Base-by-base conservation (phyloP, 306 rosid species). In the Trichosanthes cucumerina region DNA sequence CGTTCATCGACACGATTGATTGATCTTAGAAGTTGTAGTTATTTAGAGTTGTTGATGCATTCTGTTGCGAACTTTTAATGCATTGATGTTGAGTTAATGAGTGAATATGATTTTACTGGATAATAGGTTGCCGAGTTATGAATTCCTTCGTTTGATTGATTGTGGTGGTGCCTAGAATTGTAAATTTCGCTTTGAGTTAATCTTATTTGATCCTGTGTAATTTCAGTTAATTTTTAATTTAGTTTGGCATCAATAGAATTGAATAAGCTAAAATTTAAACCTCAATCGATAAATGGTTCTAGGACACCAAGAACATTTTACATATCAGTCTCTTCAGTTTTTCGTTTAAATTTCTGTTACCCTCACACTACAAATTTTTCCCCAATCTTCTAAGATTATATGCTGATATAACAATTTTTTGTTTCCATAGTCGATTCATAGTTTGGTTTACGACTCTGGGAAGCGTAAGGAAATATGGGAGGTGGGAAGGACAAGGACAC, bases 401-500 rank as follows among this genome's bases (percentile, higher is more conserved):
- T 49, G 78, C 64, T 75, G 23, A 24, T 26, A 59, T 8, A 49
- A 16, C 59, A 46, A 26, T 72, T 8, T 47, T 16, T 73, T 49
- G 58, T 28, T 62, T 19, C 44, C 2, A 26, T 78, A 28, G 6
- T 43, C 21, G 13, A 16, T 41, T 60, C 9, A 24, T 39, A 58
- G 56, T 3, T 53, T 58, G 26, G 26, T 76, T 52, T 76, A 9
- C 6, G 23, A 1, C 33, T 44, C 49, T 63, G n/a, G 9, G 44
- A 31, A 47, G 9, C 58, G 31, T 74, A 66, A 53, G 64, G 81
- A 77, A 81, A 82, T 44, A 93, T 93, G 98, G 93, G 89, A 81
- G 93, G 88, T 63, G 96, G 93, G 43, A 81, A 84, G 31, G 86
- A 86, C 79, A 83, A 82, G 28, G 26, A 89, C 56, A 65, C 68